Base-by-base conservation (phyloP, 2,329 filamentous ascomycete genomes). In the Aulographum hederae region DNA sequence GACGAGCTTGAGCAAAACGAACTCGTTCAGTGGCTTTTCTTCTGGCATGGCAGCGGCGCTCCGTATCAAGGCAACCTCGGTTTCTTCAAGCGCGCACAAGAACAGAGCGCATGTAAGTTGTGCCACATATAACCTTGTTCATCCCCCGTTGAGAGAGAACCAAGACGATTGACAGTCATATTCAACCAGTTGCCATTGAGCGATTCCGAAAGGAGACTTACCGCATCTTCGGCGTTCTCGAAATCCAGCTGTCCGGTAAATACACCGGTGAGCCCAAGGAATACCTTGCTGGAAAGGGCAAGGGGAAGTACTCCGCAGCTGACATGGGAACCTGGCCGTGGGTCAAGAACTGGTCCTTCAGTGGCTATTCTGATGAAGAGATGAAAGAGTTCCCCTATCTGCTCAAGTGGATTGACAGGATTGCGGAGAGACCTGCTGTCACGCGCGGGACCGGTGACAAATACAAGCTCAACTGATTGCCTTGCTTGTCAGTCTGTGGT, bases 11-110 rank as follows among this genome's bases (percentile, higher is more conserved):
- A 66, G 41, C 37, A 59, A 23, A 54, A 52, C 5, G 45, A 53
- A 25, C 57, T 55, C 26, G 66, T 72, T 53, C 64, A 69, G 47
- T 78, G 72, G 73, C 61, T 73, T 38, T 64, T 65, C 25, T 78
- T 70, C 69, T 57, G 59, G 43, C 56, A 60, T 33, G 57, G 54
- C 11, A 54, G 54, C 13, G 43, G 57, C 3, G 55, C 52, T 32
- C 50, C 51, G 1, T 56, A 58, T 55, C 57, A 61, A 35, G 56
- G 54, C 14, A 46, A 52, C 34, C 50, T 50, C 13, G 52, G 52
- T 40, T 49, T 53, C 33, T 54, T 53, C 46, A 26, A 18, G 20
- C 19, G 33, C 13, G 27, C 27, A 10, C 6, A 28, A 15, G 27
- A 28, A 14, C 8, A 12, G 11, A 28, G 6, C 14, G 8, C 27